A percentile compares a stretch with the other conserved stretches of the same genome.
phyloP scores from a whole-genome alignment of 2,329 filamentous ascomycete species.

The Aspergillus versicolor region DNA sequence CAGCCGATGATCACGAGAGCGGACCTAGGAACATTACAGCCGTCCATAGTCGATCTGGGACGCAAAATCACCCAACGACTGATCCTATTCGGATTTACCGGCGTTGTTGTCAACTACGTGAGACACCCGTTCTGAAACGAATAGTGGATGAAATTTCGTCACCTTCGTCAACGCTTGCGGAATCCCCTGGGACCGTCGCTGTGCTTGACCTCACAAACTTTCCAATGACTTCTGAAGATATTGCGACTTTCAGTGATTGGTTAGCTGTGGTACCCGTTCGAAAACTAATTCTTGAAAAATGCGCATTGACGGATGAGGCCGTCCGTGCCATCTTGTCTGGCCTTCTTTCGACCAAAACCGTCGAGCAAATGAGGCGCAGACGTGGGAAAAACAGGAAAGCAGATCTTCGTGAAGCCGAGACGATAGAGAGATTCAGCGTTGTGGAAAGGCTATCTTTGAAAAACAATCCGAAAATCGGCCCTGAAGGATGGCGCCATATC shows the following conservation, averaged over 20 bases:
- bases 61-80: conserved; percentile 73
- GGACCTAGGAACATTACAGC: conserved; percentile 47
- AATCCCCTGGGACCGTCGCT: conserved; percentile 71
- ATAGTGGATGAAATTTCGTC: conserved; percentile 84
- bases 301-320: conserved; percentile 81
- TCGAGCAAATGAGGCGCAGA: conserved; percentile 56
- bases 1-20: conserved; percentile 63
- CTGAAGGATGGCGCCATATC: conserved; percentile 88
- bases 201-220: conserved; percentile 84
- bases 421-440: conserved; percentile 57
- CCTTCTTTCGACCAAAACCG: conserved; percentile 73
- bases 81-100: conserved; percentile 92
- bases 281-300: conserved; percentile 82
- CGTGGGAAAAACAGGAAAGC: conserved; percentile 41
- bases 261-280: conserved; percentile 88
- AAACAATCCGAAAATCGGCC: conserved; percentile 80
- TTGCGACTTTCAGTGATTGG: conserved; percentile 88
- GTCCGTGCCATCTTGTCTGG: conserved; percentile 83
- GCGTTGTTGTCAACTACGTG: conserved; percentile 87
- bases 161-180: conserved; percentile 62
- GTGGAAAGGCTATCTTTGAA: conserved; percentile 86
- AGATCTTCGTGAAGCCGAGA: conserved; percentile 28
- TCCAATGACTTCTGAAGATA: conserved; percentile 76
- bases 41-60: conserved; percentile 43
- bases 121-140: conserved; percentile 87